These are phyloP conservation scores for Tetrahymena borealis DNA, from an alignment of 73 alveolate species.

Conservation along the genomic window DNA sequence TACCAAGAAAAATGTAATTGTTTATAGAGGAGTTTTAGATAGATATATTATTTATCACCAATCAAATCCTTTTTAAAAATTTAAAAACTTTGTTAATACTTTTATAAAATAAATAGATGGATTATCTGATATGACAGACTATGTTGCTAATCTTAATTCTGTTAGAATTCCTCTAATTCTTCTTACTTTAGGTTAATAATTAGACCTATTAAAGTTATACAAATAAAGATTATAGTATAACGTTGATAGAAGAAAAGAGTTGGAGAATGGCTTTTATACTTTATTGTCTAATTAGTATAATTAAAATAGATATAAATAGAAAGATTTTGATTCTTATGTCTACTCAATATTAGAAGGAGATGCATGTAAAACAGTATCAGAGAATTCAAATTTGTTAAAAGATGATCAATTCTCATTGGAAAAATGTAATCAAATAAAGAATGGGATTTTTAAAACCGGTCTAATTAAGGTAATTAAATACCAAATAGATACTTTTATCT, in stretches of 20 bases:
- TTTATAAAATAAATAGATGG: not conserved
- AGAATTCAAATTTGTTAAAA: not conserved
- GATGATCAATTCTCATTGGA: not conserved
- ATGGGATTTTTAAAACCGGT: not conserved
- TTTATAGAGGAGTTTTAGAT: too few species aligned
- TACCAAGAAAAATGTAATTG: too few species aligned
- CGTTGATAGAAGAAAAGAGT: not conserved
- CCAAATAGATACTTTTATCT: not conserved
- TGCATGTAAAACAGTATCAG: not conserved
- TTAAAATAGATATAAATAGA: not conserved
- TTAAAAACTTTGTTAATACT: too few species aligned
- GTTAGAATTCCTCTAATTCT: not conserved
- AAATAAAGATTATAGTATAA: not conserved
- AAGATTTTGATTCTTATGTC: not conserved
- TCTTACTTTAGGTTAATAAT: not conserved
- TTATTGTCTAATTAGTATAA: not conserved
- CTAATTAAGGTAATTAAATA: not conserved
- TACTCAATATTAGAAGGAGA: not conserved
- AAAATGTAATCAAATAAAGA: not conserved
- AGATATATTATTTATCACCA: not conserved
- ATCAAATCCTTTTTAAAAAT: too few species aligned
- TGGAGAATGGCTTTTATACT: not conserved
- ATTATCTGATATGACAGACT: not conserved
- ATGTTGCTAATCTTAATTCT: not conserved
- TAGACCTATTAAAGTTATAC: not conserved